Percentiles rank a stretch among this genome's conserved stretches.
These are phyloP conservation scores for Malus hybrid DNA, from an alignment of 331 rosid genomes.

Conservation along the genomic window DNA sequence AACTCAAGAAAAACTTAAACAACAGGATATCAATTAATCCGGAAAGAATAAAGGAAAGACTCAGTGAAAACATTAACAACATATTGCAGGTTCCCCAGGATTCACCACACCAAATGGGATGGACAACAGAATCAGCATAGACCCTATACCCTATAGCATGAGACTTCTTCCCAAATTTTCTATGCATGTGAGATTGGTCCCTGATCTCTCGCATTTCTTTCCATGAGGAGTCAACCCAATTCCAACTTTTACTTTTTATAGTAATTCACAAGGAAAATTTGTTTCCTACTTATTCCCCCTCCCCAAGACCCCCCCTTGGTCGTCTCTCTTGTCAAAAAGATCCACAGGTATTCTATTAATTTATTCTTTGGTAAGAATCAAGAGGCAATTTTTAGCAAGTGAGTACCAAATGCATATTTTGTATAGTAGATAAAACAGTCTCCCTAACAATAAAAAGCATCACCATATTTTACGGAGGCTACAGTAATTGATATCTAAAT, in stretches of 20 bases:
- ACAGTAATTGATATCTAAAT: background rate
- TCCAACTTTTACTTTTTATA: background rate
- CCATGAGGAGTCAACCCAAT: background rate
- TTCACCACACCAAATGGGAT: background rate
- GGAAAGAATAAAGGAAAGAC: background rate
- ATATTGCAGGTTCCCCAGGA: background rate
- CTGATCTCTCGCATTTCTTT: background rate
- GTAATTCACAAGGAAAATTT: too few species aligned
- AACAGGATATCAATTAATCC: background rate
- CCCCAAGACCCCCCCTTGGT: too few species aligned
- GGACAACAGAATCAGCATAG: background rate
- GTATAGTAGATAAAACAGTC: background rate
- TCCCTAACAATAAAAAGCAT: background rate
- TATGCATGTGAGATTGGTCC: background rate
- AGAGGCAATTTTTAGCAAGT: background rate
- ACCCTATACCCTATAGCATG: background rate
- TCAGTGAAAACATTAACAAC: background rate
- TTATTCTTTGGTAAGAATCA: background rate
- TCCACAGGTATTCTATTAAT: background rate
- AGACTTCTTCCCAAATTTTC: background rate
- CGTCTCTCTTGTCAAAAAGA: background rate
- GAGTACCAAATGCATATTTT: background rate
- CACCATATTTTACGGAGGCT: background rate
- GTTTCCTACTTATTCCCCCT: background rate
- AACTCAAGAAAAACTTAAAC: constrained; percentile 13